Conservation (phyloP, 192 early-diverging fungal genomes). For the Dissophora globulifera region DNA sequence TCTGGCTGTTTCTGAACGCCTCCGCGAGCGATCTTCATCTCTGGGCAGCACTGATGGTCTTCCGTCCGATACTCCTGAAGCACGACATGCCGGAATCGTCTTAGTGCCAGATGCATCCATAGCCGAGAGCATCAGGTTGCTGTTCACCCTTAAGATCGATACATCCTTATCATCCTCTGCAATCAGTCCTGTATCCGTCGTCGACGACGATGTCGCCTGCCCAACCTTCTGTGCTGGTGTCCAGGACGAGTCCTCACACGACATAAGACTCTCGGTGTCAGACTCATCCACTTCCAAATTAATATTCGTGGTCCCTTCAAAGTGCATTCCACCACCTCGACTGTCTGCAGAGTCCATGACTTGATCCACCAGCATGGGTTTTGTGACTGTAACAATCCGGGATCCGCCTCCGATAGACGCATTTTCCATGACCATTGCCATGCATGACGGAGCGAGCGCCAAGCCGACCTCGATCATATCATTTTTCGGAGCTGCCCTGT, state of each 20-base stretch:
- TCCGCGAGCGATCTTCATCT: neutral
- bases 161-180: slow-evolving; percentile 20
- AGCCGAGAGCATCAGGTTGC: slow-evolving; percentile 38
- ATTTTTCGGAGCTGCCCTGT: too few species aligned
- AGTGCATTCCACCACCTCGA: neutral
- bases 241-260: slow-evolving; percentile 40
- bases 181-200: too few species aligned
- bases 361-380: slow-evolving; percentile 43
- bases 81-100: too few species aligned
- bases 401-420: slow-evolving; percentile 5
- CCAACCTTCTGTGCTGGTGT: too few species aligned
- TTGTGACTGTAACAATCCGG: slow-evolving; percentile 44
- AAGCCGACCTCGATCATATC: slow-evolving; percentile 21
- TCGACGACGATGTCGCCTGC: too few species aligned
- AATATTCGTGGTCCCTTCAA: slow-evolving; percentile 6
- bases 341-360: slow-evolving; percentile 46
- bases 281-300: slow-evolving; percentile 31
- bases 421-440: slow-evolving; percentile 52
- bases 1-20: neutral
- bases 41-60: too few species aligned
- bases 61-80: too few species aligned
- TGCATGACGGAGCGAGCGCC: slow-evolving; percentile 33
- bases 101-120: slow-evolving; percentile 30
- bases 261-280: slow-evolving; percentile 35
- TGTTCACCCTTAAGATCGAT: slow-evolving; percentile 36